Base-by-base conservation (phyloP, 768 basidiomycete genomes). In the Crassisporium funariophilum region DNA sequence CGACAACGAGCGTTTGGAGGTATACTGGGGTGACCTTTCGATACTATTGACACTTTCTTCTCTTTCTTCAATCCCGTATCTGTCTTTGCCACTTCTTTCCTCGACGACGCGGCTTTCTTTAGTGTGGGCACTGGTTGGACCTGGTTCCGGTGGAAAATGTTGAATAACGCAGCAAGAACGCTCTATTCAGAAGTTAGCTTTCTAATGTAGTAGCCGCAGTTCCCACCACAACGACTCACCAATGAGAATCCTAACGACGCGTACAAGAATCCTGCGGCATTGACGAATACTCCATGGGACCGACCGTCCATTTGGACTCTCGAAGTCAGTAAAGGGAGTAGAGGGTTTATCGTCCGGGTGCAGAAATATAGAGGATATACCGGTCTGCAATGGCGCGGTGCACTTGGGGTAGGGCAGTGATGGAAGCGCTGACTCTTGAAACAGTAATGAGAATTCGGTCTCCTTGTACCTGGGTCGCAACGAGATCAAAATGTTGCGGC, bases 211-310 rank as follows among this genome's bases (percentile, higher is more conserved):
- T 22, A 22, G 33, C 23, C 23, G 24, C 45, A 19, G 33, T 33
- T 41, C 15, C 24, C 27, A 36, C 42, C 19, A 29, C 37, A 23
- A 4, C 19, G 36, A 56, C 70, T 58, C 45, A 71, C 72, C 60
- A 73, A 46, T 34, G 58, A 60, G 46, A 72, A 68, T 2, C 72
- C 72, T 24, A 65, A 52, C 7, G 57, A 53, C 19, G 64, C 69
- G 31, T 66, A 67, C 15, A 69, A 40, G 33, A 65, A 59, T n/a
- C 69, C 65, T 15, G 59, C 67, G 21, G 53, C 52, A 52, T 56
- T 63, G n/a, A 67, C 58, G 20, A 64, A 45, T 3, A 65, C 46
- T 15, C 61, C 59, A 19, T 56, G 66, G 12, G 55, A 52, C 5
- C 50, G 53, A 21, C 35, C 33, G 4, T 39, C 42, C 29, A 31